phyloP scores from a whole-genome alignment of 352 stramenopile genomes.

The Blastocystis sp. region DNA sequence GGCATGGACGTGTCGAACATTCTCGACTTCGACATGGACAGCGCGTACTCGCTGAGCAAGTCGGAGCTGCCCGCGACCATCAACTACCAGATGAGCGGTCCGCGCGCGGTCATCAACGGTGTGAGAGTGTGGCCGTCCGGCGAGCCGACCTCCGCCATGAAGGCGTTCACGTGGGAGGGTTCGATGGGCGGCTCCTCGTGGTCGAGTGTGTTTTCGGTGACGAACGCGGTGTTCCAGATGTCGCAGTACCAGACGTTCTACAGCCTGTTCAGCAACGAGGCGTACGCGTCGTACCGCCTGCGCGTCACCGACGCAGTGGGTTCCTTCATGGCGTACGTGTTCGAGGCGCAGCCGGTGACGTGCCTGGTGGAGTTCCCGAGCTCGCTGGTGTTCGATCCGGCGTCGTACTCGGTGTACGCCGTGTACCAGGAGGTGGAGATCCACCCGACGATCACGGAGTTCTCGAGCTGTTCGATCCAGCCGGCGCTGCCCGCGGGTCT shows the following conservation, averaged over 20 bases:
- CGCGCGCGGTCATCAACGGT: not conserved
- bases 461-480: not conserved
- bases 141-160: not conserved
- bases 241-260: conserved; percentile 12
- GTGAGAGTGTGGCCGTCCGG: conserved; percentile 9
- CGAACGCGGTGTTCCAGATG: no score
- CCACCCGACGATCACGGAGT: not conserved
- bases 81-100: not conserved
- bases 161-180: not conserved
- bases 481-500: conserved; percentile 13
- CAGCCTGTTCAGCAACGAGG: conserved; percentile 3
- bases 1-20: no score
- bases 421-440: not conserved
- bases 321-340: not conserved
- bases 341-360: not conserved
- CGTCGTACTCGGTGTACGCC: not conserved
- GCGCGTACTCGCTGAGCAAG: no score
- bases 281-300: not conserved
- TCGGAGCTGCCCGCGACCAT: conserved; percentile 9
- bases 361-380: not conserved
- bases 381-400: not conserved
- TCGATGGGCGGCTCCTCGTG: not conserved
- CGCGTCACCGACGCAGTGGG: no score
- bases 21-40: no score
- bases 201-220: not conserved